These are phyloP conservation scores for Coemansia sp. DNA, from an alignment of 192 early-diverging fungal genomes.

Conservation along the genomic window DNA sequence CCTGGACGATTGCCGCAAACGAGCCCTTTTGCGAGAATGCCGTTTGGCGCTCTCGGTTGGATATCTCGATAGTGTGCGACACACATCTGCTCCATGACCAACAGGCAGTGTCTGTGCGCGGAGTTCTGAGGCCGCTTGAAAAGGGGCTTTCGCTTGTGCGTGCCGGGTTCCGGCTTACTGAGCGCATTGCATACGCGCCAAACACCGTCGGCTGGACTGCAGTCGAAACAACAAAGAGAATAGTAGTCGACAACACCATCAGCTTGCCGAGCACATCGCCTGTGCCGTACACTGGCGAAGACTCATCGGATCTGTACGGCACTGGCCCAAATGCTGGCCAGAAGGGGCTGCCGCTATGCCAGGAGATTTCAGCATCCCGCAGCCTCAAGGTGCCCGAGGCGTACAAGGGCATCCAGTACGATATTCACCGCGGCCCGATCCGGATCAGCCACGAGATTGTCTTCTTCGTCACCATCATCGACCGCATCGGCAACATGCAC, in stretches of 20 bases:
- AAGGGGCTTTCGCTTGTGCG: conserved; percentile 39
- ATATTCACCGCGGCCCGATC: conserved; percentile 44
- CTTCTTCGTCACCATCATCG: conserved; percentile 32
- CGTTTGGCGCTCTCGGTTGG: conserved; percentile 30
- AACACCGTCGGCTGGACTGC: conserved; percentile 15
- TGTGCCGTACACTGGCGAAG: not conserved
- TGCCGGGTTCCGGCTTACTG: conserved; percentile 42
- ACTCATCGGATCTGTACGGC: not conserved
- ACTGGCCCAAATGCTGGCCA: conserved; percentile 2
- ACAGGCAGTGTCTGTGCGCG: conserved; percentile 46
- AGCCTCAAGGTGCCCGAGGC: conserved; percentile 35
- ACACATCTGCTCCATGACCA: conserved; percentile 43
- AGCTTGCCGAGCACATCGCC: conserved; percentile 11
- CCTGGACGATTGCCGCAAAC: conserved; percentile 31
- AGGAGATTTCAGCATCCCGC: conserved; percentile 37
- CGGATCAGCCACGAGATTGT: conserved; percentile 41
- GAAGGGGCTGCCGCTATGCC: conserved; percentile 23
- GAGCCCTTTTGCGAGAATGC: conserved; percentile 35
- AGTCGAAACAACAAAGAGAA: conserved; percentile 3
- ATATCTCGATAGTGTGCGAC: conserved; percentile 30
- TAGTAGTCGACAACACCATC: conserved; percentile 26
- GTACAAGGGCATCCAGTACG: conserved; percentile 51
- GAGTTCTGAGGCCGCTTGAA: conserved; percentile 35
- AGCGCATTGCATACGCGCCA: conserved; percentile 22
- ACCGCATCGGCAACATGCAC: conserved; percentile 21